These are phyloP conservation scores for Allium fistulosum DNA, from an alignment of 106 monocot species.

Conservation along the genomic window DNA sequence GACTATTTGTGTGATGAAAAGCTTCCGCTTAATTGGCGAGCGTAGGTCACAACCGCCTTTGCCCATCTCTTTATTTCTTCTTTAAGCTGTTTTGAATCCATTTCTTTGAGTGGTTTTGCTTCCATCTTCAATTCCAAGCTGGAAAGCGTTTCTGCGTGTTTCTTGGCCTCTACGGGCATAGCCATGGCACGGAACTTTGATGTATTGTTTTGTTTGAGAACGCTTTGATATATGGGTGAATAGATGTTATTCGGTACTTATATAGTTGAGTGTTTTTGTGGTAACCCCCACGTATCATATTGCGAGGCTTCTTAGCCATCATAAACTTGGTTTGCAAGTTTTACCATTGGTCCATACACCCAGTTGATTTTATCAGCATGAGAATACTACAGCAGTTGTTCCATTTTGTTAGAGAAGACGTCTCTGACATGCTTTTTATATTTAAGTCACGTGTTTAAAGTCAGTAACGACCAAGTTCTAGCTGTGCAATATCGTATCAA, in stretches of 20 bases:
- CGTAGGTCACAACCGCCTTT: conserved; percentile 31
- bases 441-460: too few species aligned
- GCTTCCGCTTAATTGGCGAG: conserved; percentile 33
- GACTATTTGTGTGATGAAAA: conserved; percentile 2
- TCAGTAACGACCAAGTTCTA: too few species aligned
- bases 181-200: neutral
- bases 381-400: neutral
- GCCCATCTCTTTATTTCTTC: conserved; percentile 55
- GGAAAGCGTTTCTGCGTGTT: conserved; percentile 11
- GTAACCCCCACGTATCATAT: conserved; percentile 7
- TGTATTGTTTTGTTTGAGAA: neutral
- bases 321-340: conserved; percentile 10
- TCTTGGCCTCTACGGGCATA: neutral
- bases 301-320: conserved; percentile 9
- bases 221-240: neutral
- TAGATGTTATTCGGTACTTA: neutral
- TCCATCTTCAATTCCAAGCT: conserved; percentile 32
- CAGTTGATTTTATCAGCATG: conserved; percentile 7
- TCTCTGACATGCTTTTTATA: too few species aligned
- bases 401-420: too few species aligned
- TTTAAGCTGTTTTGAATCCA: conserved; percentile 45
- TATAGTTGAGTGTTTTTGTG: neutral
- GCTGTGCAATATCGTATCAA: too few species aligned
- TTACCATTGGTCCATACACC: neutral
- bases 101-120: conserved; percentile 22